Base-by-base conservation (phyloP, 2,329 filamentous ascomycete species). In the Trichoderma lentiforme region DNA sequence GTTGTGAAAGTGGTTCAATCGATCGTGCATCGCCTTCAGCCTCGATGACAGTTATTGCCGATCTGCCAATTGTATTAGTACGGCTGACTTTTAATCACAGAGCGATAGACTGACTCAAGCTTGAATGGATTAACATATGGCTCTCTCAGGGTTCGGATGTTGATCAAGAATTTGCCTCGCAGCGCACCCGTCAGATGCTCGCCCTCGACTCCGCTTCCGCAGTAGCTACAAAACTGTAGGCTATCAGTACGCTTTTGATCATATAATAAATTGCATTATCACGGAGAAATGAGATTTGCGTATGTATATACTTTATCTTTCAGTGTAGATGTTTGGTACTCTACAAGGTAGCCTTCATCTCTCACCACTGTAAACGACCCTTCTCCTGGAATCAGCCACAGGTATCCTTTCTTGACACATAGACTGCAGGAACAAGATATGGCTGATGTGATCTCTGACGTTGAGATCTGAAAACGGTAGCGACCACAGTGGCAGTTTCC, bases 401-500 rank as follows among this genome's bases (percentile, higher is more conserved):
- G 72, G 39, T 78, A 76, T 3, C 78, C 79, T 24, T 79, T 78
- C 69, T 78, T 80, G 1, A 8, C 21, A 57, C 78, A 80, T n/a
- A 77, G 74, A 3, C 62, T 72, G 65, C 78, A 80, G 26, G 71
- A 43, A 67, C 78, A 80, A 1, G 73, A 51, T 0, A 74, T 70
- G 0, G 74, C 73, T 0, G 65, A 39, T 3, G 43, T 68, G 26
- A 73, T 73, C 4, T 73, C 60, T 1, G 74, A 65, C 2, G 73
- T 7, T 3, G 64, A 18, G 3, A 80, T 8, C 30, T 76, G 73
- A 32, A 75, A 80, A 34, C 78, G 77, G 53, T 77, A 78, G 4
- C 64, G 60, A 4, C 78, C 79, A 71, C 79, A 80, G 71, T 80
- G 78, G 69, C 79, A 80, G 69, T 80, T 79, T 18, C 77, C 78